Evolutionary conservation across 768 basidiomycete genomes (phyloP).

Genomic region (Chlorophyllum brunneum): DNA sequence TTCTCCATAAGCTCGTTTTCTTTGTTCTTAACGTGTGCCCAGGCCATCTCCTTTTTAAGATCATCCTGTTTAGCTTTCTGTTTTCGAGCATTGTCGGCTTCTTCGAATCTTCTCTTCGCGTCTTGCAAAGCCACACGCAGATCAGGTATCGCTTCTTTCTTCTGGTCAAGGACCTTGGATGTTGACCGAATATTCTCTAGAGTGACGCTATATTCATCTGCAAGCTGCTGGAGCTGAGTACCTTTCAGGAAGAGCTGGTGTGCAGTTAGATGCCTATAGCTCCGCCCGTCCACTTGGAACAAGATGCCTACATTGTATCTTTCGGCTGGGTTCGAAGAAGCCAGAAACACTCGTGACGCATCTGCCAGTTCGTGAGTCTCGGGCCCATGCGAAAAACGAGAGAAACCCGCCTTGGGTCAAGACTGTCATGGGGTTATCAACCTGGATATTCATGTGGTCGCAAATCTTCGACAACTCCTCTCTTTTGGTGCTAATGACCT

Average conservation of each 20-base stretch:
- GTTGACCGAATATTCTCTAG: conserved; percentile 70
- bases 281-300: background rate
- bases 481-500: conserved; percentile 68
- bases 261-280: background rate
- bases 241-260: conserved; percentile 89
- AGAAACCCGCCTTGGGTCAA: conserved; percentile 69
- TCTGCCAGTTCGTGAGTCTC: conserved; percentile 31
- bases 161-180: conserved; percentile 58
- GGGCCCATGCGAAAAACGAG: background rate
- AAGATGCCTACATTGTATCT: conserved; percentile 74
- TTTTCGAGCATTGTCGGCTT: conserved; percentile 71
- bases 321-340: conserved; percentile 72
- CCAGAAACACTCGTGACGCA: conserved; percentile 78
- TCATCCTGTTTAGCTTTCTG: conserved; percentile 65
- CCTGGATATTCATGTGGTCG: conserved; percentile 95
- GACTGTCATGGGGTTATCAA: conserved; percentile 95
- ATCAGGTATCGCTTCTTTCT: conserved; percentile 77
- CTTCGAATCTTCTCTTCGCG: conserved; percentile 57
- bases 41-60: conserved; percentile 78
- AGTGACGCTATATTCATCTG: conserved; percentile 80
- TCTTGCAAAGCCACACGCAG: conserved; percentile 56
- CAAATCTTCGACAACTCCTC: conserved; percentile 86
- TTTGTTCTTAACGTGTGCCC: conserved; percentile 79
- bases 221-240: conserved; percentile 85
- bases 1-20: conserved; percentile 49